Percentiles rank a stretch among this genome's conserved stretches.
Evolutionary conservation across 2,329 filamentous ascomycete genomes (phyloP).

Genomic region (Neospermospora avenae): DNA sequence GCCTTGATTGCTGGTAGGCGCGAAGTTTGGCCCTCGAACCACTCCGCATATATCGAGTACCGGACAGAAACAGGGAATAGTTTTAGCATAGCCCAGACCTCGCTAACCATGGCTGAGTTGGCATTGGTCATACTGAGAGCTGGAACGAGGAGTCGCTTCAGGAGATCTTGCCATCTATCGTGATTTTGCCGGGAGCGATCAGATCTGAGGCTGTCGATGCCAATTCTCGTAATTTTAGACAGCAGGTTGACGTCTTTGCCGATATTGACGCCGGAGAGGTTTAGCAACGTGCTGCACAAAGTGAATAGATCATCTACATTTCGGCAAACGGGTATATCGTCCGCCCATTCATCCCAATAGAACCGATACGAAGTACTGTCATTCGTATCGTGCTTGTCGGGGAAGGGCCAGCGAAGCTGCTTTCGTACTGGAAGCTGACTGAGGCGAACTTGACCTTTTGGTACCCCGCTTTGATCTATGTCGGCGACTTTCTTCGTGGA

Average conservation of each 20-base stretch:
- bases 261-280: conserved; percentile 83
- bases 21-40: conserved; percentile 78
- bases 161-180: conserved; percentile 78
- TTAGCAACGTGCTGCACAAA: conserved; percentile 79
- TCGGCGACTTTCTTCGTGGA: conserved; percentile 48
- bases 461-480: conserved; percentile 62
- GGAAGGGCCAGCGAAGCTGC: conserved; percentile 76
- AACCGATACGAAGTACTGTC: conserved; percentile 80
- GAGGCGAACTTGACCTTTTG: conserved; percentile 67
- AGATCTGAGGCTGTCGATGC: conserved; percentile 66
- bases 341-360: conserved; percentile 96
- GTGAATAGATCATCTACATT: conserved; percentile 87
- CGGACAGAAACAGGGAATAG: conserved; percentile 72
- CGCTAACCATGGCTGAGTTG: conserved; percentile 81
- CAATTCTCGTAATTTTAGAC: conserved; percentile 82
- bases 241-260: conserved; percentile 77
- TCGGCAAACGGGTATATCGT: conserved; percentile 90
- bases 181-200: conserved; percentile 70
- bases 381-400: conserved; percentile 72
- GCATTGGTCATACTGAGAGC: conserved; percentile 80
- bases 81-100: conserved; percentile 80
- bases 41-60: conserved; percentile 90
- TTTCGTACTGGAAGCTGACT: conserved; percentile 59
- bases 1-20: conserved; percentile 72
- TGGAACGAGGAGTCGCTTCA: conserved; percentile 81